phyloP scores from a whole-genome alignment of 1,284 basidiomycete species.

The Malassezia psittaci region DNA sequence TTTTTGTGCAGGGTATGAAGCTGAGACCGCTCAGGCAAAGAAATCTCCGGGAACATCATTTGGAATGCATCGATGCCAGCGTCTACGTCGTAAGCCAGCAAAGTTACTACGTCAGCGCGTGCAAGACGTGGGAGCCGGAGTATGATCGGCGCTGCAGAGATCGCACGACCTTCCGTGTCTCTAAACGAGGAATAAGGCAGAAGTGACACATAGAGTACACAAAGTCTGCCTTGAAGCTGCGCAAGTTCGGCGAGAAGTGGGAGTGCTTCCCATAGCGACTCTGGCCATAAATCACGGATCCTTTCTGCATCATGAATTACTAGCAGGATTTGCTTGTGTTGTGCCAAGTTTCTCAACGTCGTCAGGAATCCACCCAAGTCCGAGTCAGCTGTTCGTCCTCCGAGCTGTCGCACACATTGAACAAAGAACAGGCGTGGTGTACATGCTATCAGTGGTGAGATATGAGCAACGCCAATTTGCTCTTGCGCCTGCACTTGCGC shows the following conservation, averaged over 20 bases:
- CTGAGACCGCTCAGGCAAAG: background rate
- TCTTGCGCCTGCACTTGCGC: background rate
- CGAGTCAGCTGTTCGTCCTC: background rate
- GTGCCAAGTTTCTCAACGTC: background rate
- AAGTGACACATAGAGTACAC: constrained; percentile 23
- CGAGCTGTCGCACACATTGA: constrained; percentile 8
- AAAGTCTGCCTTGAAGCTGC: constrained; percentile 20
- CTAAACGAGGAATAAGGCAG: constrained; percentile 30
- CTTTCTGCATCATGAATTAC: constrained; percentile 33
- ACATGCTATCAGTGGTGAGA: constrained; percentile 8
- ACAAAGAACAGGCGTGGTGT: constrained; percentile 12
- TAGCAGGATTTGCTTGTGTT: constrained; percentile 13
- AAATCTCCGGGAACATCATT: background rate
- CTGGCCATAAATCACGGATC: constrained; percentile 38
- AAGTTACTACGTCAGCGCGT: constrained; percentile 20
- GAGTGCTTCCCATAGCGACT: constrained; percentile 31
- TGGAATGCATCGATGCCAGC: background rate
- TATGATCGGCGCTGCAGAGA: constrained; percentile 25
- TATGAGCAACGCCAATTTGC: background rate
- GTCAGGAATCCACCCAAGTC: constrained; percentile 9
- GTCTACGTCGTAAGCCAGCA: constrained; percentile 18
- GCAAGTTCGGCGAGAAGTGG: constrained; percentile 22
- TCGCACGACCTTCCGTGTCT: constrained; percentile 22
- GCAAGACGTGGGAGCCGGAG: constrained; percentile 25
- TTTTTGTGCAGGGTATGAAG: constrained; percentile 20